Base-by-base conservation (phyloP, 352 stramenopile genomes). In the Phytophthora ramorum region DNA sequence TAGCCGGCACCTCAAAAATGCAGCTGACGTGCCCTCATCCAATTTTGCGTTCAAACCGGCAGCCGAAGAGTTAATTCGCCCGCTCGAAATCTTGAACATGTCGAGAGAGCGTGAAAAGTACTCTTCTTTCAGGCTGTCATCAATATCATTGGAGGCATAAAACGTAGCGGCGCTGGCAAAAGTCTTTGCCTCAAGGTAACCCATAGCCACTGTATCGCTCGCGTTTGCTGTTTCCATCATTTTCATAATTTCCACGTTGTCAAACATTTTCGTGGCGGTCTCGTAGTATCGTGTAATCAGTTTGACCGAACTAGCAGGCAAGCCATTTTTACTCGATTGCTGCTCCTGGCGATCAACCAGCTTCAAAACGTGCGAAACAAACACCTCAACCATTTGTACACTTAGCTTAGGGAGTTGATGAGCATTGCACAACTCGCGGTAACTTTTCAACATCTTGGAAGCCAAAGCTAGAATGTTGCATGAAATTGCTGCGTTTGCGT, bases 331-430 rank as follows among this genome's bases (percentile, higher is more conserved):
- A 0, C 64, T 64, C 0, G 60, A 55, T 57, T 83, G 76, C 40
- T 90, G 78, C 7, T 75, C 48, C 63, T 92, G 83, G 0, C 81
- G 78, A 58, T 89, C 80, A 12, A 87, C 77, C 12, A 93, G 54
- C 58, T 91, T 95, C 28, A 91, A 75, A 17, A 95, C 79, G 28
- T 95, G 87, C 1, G 82, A 89, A 34, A 93, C 83, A 58, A 92
- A 95, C 7, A 93, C 85, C 14, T 93, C 75, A 12, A 93, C 76
- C 87, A 95, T 95, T 10, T 85, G 48, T 7, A 88, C 73, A 38
- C 78, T 95, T 4, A 93, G 67, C 54, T 93, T 95, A 2, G 87
- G 81, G 0, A 95, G 73, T 13, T 85, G 66, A 16, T 91, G 47
- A 10, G 58, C 22, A 26, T 91, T 93, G 64, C 87, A 95, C 9